Percentiles rank a stretch among this genome's conserved stretches.
Evolutionary conservation across 2,329 filamentous ascomycete genomes (phyloP).

Genomic region (Teratosphaeria pseudoeucalypti): DNA sequence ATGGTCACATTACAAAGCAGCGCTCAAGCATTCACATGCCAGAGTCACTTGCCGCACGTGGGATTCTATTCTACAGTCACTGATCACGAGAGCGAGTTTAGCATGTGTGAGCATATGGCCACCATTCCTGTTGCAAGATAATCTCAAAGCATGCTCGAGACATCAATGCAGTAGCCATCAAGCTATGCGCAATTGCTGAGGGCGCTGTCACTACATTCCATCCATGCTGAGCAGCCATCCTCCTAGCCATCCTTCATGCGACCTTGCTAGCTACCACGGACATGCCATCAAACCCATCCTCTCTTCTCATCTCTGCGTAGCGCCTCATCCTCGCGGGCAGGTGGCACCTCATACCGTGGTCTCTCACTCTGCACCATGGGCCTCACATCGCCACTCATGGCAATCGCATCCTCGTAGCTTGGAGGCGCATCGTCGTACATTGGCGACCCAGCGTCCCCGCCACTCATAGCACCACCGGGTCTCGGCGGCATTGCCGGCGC

Average conservation of each 20-base stretch:
- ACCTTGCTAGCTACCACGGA: background rate
- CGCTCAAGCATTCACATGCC: background rate
- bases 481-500: constrained; percentile 6
- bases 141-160: background rate
- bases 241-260: background rate
- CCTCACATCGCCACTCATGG: constrained; percentile 52
- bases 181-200: background rate
- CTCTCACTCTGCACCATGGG: constrained; percentile 59
- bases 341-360: constrained; percentile 49
- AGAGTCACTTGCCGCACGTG: background rate
- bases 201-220: too few relatives aligned
- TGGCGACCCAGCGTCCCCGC: constrained; percentile 2
- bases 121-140: background rate
- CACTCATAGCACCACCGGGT: constrained; percentile 1
- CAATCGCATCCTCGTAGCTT: constrained; percentile 89
- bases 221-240: background rate
- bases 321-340: constrained; percentile 20
- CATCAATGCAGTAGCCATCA: background rate
- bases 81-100: background rate
- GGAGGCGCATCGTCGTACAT: constrained; percentile 61
- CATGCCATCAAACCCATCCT: constrained; percentile 9
- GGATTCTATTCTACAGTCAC: background rate
- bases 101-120: background rate
- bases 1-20: background rate
- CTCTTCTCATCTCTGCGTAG: constrained; percentile 24